Conservation (phyloP, 2,329 filamentous ascomycete species). For the Pseudogymnoascus sp. region DNA sequence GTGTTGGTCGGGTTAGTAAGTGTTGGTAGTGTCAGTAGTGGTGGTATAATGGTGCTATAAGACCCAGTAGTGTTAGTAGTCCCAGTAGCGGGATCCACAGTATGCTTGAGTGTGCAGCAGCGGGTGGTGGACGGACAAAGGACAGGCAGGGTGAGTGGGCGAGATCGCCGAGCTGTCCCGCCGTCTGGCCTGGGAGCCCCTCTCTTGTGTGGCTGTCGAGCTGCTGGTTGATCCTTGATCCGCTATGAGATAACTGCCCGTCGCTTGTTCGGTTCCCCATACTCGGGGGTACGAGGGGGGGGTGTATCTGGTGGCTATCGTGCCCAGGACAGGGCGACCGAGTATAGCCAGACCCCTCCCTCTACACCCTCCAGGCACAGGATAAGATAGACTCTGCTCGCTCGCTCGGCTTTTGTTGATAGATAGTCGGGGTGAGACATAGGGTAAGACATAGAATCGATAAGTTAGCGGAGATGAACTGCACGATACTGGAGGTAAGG, state of each 20-base stretch:
- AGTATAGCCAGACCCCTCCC: too few species aligned
- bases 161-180: slow-evolving; percentile 3
- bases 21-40: neutral
- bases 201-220: neutral
- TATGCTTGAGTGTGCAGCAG: slow-evolving; percentile 6
- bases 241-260: slow-evolving; percentile 8
- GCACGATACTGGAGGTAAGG: neutral
- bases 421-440: neutral
- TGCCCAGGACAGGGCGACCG: neutral
- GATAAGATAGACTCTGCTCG: neutral
- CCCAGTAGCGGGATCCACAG: neutral
- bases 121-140: neutral
- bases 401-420: neutral
- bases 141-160: neutral
- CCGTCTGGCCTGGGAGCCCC: neutral
- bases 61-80: neutral
- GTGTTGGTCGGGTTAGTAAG: too few species aligned
- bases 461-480: neutral
- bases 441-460: neutral
- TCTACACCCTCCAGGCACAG: neutral
- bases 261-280: neutral
- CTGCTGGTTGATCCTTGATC: neutral
- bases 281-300: neutral
- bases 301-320: neutral
- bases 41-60: neutral